Conservation (phyloP, 1,284 basidiomycete species). For the Anthracocystis setariae region DNA sequence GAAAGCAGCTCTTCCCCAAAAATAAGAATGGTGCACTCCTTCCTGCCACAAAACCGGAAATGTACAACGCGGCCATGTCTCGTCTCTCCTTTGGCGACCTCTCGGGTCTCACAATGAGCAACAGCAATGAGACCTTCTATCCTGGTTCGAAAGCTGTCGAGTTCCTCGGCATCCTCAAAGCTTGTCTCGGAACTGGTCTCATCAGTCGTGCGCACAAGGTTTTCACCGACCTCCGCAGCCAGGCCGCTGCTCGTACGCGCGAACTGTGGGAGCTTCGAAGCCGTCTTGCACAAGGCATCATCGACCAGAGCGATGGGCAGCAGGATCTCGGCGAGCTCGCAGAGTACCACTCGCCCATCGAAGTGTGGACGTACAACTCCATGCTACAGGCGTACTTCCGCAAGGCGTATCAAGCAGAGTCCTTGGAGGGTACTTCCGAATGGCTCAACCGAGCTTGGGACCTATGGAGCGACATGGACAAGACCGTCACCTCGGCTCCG, state of each 20-base stretch:
- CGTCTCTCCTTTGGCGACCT: conserved; percentile 43
- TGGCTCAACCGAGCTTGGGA: conserved; percentile 57
- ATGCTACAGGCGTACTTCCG: conserved; percentile 60
- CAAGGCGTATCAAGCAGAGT: conserved; percentile 53
- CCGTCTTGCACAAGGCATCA: conserved; percentile 38
- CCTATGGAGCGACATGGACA: conserved; percentile 56
- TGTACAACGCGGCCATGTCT: conserved; percentile 15
- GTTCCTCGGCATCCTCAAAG: conserved; percentile 58
- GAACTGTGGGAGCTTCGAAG: conserved; percentile 42
- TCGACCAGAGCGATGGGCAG: conserved; percentile 35
- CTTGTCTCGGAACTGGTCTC: conserved; percentile 62
- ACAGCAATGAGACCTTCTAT: conserved; percentile 54
- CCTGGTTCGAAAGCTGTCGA: conserved; percentile 55
- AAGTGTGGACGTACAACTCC: conserved; percentile 60
- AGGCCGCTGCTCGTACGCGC: conserved; percentile 37
- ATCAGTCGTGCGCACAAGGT: conserved; percentile 61
- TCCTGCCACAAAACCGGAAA: conserved; percentile 1
- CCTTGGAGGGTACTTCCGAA: conserved; percentile 33
- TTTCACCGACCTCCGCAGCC: conserved; percentile 55
- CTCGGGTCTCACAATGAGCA: conserved; percentile 46
- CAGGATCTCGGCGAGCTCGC: conserved; percentile 30
- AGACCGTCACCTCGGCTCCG: conserved; percentile 5
- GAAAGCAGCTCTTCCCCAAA: conserved; percentile 26
- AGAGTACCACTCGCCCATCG: conserved; percentile 39
- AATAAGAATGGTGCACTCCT: conserved; percentile 13